These are phyloP conservation scores for Hypericum androsaemum DNA, from an alignment of 345 rosid genomes.

Conservation along the genomic window DNA sequence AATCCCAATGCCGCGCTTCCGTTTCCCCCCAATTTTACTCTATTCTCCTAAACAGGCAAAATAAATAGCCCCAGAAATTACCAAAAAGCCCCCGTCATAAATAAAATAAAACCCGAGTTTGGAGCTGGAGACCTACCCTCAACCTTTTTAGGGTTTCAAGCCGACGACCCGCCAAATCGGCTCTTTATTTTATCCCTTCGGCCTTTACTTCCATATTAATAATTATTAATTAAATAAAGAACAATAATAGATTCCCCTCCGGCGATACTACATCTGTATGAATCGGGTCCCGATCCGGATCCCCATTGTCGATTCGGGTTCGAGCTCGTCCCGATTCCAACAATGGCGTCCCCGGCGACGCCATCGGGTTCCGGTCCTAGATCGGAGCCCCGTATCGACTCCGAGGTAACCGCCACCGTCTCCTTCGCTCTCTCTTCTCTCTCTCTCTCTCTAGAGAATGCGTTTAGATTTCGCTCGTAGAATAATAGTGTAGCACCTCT, in stretches of 20 bases:
- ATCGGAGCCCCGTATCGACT: conserved; percentile 40
- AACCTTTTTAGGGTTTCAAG: conserved; percentile 45
- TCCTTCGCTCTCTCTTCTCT: too few relatives aligned
- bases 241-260: not conserved
- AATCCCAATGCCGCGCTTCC: conserved; percentile 10
- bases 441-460: too few relatives aligned
- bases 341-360: conserved; percentile 51
- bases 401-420: conserved; percentile 14
- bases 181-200: not conserved
- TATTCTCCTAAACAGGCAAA: not conserved
- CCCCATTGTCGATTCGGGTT: conserved; percentile 23
- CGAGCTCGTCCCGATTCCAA: conserved; percentile 9
- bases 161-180: conserved; percentile 47
- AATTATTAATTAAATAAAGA: too few relatives aligned
- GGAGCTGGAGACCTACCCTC: too few relatives aligned
- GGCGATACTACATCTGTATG: conserved; percentile 27
- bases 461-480: too few relatives aligned
- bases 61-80: not conserved
- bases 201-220: too few relatives aligned
- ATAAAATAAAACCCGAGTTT: not conserved
- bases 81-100: not conserved
- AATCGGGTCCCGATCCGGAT: conserved; percentile 35
- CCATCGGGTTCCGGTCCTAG: conserved; percentile 46
- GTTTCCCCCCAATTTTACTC: conserved; percentile 3
- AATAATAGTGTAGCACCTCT: too few relatives aligned